Evolutionary conservation across 2,329 filamentous ascomycete genomes (phyloP).

Genomic region (Immersiporthe knoxdaviesiana): DNA sequence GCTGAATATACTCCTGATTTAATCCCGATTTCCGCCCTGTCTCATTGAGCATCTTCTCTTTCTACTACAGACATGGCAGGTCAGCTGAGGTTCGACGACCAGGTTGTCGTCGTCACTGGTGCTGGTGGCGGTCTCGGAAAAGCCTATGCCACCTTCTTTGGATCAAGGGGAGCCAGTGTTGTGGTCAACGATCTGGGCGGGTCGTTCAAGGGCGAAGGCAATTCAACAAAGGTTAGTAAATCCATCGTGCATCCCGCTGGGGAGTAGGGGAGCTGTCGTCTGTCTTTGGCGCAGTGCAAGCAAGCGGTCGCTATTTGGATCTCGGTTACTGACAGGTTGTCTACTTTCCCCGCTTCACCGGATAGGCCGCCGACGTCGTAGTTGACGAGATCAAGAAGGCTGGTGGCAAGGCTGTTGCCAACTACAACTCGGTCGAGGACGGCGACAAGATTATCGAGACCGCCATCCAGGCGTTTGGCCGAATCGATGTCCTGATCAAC

Average conservation of each 20-base stretch:
- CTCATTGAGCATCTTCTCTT: not conserved
- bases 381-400: conserved; percentile 82
- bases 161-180: conserved; percentile 71
- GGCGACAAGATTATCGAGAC: conserved; percentile 94
- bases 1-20: conserved; percentile 7
- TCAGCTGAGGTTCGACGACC: conserved; percentile 80
- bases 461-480: conserved; percentile 78
- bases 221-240: conserved; percentile 73
- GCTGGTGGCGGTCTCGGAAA: conserved; percentile 82
- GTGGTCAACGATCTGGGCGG: conserved; percentile 96
- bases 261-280: too few species aligned
- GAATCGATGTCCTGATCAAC: conserved; percentile 95
- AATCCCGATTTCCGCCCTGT: too few species aligned
- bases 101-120: conserved; percentile 87
- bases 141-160: conserved; percentile 88
- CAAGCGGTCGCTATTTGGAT: not conserved
- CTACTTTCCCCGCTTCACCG: conserved; percentile 6
- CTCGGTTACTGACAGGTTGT: not conserved
- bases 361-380: conserved; percentile 78
- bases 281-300: not conserved
- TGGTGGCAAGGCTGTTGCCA: conserved; percentile 94
- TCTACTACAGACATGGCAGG: conserved; percentile 52
- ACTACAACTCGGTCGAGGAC: conserved; percentile 93
- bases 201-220: conserved; percentile 91
- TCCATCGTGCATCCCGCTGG: not conserved